Percentiles rank a stretch among this genome's conserved stretches.
phyloP scores from a whole-genome alignment of 495 filamentous ascomycete species.

The Hypomontagnella submonticulosa region DNA sequence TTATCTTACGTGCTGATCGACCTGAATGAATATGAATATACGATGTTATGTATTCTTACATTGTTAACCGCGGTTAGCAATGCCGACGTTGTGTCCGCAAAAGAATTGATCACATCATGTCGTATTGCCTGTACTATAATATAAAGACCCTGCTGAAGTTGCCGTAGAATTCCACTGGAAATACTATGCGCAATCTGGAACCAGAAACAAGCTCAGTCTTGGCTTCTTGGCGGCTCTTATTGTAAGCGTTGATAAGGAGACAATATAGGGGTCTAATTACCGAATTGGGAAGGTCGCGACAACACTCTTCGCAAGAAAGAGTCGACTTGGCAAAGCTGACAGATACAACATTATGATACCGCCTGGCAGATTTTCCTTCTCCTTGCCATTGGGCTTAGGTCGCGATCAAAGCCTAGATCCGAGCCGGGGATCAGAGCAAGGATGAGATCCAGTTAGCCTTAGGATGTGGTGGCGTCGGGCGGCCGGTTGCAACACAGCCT shows the following conservation, averaged over 20 bases:
- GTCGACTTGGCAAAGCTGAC: conserved; percentile 34
- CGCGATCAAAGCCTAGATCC: conserved; percentile 34
- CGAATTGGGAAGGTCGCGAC: conserved; percentile 43
- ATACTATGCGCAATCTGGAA: conserved; percentile 39
- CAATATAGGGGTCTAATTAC: conserved; percentile 31
- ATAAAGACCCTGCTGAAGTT: conserved; percentile 36
- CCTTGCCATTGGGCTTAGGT: conserved; percentile 39
- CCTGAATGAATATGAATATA: conserved; percentile 17
- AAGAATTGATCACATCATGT: conserved; percentile 34
- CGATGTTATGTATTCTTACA: background rate
- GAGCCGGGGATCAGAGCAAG: conserved; percentile 33
- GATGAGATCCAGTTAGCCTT: conserved; percentile 29
- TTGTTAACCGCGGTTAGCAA: conserved; percentile 21
- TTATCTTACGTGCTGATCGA: conserved; percentile 13
- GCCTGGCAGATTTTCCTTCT: conserved; percentile 32
- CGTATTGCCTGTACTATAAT: conserved; percentile 40
- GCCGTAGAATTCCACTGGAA: conserved; percentile 30
- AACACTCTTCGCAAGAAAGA: conserved; percentile 28
- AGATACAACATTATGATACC: conserved; percentile 43
- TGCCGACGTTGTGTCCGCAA: conserved; percentile 32
- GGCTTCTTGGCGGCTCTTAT: conserved; percentile 39
- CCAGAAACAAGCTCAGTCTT: conserved; percentile 46
- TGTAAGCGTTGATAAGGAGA: conserved; percentile 36
- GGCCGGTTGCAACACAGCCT: conserved; percentile 44
- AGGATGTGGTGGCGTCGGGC: conserved; percentile 31